A percentile compares a stretch with the other conserved stretches of the same genome.
Conservation (phyloP, 257 asterid species). For the Rauvolfia tetraphylla region DNA sequence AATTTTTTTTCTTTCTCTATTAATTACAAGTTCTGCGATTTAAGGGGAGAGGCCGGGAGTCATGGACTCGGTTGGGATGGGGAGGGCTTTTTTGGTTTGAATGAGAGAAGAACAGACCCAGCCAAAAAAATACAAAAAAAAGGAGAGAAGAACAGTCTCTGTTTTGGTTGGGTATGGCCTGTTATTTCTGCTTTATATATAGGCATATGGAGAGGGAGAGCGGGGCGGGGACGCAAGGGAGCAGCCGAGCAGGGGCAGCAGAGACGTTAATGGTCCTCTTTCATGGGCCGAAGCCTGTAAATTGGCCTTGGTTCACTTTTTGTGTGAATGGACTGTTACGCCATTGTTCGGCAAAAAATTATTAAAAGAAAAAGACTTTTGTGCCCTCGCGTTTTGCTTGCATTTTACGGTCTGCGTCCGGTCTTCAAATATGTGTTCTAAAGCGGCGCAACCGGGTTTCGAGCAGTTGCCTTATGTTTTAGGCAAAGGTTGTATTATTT, state of each 20-base stretch:
- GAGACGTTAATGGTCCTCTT: neutral
- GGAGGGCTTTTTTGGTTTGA: slow-evolving; percentile 5
- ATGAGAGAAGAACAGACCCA: neutral
- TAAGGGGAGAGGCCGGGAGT: neutral
- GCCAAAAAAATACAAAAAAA: no score
- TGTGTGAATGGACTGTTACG: no score
- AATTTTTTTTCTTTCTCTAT: neutral
- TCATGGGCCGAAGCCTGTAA: neutral
- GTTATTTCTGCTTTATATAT: neutral
- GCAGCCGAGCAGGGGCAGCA: neutral
- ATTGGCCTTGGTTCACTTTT: no score
- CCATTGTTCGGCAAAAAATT: no score
- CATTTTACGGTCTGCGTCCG: no score
- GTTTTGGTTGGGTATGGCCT: neutral
- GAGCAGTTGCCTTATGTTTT: no score
- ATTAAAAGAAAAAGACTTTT: no score
- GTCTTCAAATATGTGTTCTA: no score
- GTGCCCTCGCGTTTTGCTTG: no score
- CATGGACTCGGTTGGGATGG: neutral
- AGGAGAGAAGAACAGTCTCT: neutral
- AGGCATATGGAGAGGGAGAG: neutral
- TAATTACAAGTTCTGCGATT: neutral
- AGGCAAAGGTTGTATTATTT: no score
- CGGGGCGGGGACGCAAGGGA: neutral
- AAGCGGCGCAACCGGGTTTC: no score